A percentile compares a stretch with the other conserved stretches of the same genome.
Conservation (phyloP, 129 eudicot genomes). For the Gnaphalium uliginosum region DNA sequence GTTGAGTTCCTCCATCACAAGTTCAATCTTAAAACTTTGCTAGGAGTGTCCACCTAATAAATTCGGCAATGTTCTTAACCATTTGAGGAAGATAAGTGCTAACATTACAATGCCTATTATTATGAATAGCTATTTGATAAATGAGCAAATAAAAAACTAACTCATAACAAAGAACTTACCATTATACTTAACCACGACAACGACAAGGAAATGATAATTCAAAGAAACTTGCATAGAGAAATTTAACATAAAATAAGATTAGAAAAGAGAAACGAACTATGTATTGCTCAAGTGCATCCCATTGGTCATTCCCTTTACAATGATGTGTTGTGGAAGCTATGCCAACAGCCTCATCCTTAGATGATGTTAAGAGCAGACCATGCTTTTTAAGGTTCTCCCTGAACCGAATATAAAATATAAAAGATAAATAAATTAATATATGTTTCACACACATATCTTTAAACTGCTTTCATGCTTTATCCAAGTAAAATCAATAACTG, state of each 20-base stretch:
- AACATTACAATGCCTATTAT: not conserved
- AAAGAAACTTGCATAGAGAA: not conserved
- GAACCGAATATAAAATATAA: slow-evolving; percentile 14
- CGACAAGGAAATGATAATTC: not conserved
- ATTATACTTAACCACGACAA: not conserved
- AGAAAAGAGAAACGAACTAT: slow-evolving; percentile 58
- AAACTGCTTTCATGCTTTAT: slow-evolving; percentile 7
- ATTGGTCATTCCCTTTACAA: slow-evolving; percentile 63
- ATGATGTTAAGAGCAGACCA: slow-evolving; percentile 69
- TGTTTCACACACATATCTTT: not conserved
- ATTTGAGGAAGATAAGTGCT: not conserved
- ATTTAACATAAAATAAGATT: not conserved
- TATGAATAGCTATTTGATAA: not conserved
- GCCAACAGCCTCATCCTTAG: slow-evolving; percentile 60
- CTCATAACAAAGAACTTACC: not conserved
- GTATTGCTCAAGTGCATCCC: slow-evolving; percentile 89
- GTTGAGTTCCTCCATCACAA: not conserved
- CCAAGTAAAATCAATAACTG: slow-evolving; percentile 15
- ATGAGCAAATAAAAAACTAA: not conserved
- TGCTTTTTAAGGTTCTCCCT: slow-evolving; percentile 55
- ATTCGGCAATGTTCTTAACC: not conserved
- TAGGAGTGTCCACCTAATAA: not conserved
- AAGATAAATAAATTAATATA: too few relatives aligned
- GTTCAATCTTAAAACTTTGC: not conserved
- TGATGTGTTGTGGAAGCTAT: slow-evolving; percentile 43